Base-by-base conservation (phyloP, 345 rosid species). In the Atalantia buxifolia region DNA sequence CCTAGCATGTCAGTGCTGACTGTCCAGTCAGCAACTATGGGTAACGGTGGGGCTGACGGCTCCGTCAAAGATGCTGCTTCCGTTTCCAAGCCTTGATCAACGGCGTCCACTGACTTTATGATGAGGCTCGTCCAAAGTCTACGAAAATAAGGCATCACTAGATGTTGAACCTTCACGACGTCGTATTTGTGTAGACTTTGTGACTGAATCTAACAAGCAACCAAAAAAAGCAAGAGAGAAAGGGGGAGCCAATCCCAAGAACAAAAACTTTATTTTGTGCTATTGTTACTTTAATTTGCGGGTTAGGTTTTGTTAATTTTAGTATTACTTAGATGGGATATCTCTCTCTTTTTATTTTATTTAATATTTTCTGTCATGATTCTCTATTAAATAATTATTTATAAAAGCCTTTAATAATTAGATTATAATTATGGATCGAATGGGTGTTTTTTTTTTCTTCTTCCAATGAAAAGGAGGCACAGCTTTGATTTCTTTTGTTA, bases 1-100 rank as follows among this genome's bases (percentile, higher is more conserved):
- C 97, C 98, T 1, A 90, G 88, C 84, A 68, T 90, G 84, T 94
- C 98, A 30, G 95, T 82, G 13, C 81, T 90, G 87, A 90, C 97
- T 25, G 88, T 87, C 57, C 98, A 94, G 81, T 92, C 97, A 1
- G 89, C 89, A 64, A 78, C 86, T 3, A 50, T 84, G 74, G 89
- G 86, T 57, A 88, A 87, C 84, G 88, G 83, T 40, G 81, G 71
- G 5, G 56, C 79, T 33, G 86, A 84, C 38, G 82, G 81, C 22
- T 86, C 92, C 66, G 85, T 86, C 36, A 89, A 91, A 83, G 98
- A 92, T 45, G 89, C 88, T 62, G 88, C 91, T 62, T 89, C 97
- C 75, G 86, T 88, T 73, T 83, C 95, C 83, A 88, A 88, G 83
- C 88, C 95, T 38, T 92, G 87, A 88, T 31, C 76, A 76, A 85